Conservation (phyloP, 257 asterid genomes). For the Ehretia macrophylla region DNA sequence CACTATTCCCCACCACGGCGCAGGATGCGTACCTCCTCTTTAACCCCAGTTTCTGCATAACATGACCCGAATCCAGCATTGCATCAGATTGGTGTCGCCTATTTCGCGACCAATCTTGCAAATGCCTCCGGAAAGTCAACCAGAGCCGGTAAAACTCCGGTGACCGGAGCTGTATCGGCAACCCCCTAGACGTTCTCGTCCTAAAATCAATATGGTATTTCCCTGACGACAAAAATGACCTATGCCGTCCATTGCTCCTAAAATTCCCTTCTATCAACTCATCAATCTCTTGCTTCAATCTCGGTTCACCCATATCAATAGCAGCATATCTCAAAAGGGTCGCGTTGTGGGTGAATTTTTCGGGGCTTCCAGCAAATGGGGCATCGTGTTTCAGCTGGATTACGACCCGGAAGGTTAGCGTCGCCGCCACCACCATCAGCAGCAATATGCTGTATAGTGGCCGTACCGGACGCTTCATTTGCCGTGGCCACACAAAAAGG, state of each 20-base stretch:
- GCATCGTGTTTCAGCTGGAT: conserved; percentile 42
- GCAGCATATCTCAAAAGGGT: conserved; percentile 68
- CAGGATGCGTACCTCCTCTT: conserved; percentile 49
- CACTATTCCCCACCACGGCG: conserved; percentile 97
- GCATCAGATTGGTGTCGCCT: conserved; percentile 42
- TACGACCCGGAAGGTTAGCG: conserved; percentile 42
- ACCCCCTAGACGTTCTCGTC: conserved; percentile 47
- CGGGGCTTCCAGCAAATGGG: conserved; percentile 21
- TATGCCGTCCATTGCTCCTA: conserved; percentile 55
- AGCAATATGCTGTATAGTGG: conserved; percentile 57
- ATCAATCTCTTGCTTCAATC: conserved; percentile 68
- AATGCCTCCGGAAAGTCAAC: conserved; percentile 51
- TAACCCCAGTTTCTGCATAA: conserved; percentile 13
- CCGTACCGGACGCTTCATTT: conserved; percentile 64
- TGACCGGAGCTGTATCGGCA: conserved; percentile 53
- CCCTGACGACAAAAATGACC: conserved; percentile 74
- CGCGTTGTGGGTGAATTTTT: conserved; percentile 39
- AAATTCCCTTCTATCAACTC: conserved; percentile 68
- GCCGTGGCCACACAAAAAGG: conserved; percentile 4
- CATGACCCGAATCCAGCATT: conserved; percentile 45
- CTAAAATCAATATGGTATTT: conserved; percentile 44
- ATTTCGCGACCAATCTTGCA: conserved; percentile 71
- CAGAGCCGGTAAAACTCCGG: conserved; percentile 67
- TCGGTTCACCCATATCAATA: conserved; percentile 53
- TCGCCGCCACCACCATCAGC: conserved; percentile 42